A percentile compares a stretch with the other conserved stretches of the same genome.
Evolutionary conservation across 2,329 filamentous ascomycete species (phyloP).

Genomic region (Geosmithia putterillii): DNA sequence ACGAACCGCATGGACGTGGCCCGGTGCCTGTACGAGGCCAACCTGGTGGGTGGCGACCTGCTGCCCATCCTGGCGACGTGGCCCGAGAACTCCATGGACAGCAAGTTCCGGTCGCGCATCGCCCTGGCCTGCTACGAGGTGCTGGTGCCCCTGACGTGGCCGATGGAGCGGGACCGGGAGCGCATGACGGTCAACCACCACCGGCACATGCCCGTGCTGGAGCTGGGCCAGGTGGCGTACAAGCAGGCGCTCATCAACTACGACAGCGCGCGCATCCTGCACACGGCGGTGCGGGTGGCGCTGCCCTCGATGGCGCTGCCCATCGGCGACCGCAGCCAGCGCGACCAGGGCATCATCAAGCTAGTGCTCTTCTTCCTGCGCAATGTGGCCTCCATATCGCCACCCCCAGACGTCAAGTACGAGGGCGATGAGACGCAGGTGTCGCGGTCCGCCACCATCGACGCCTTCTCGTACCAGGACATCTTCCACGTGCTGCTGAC

Average conservation of each 20-base stretch:
- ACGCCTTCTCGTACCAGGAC: constrained; percentile 82
- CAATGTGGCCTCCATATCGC: constrained; percentile 76
- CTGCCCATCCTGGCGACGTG: constrained; percentile 79
- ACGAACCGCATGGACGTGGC: constrained; percentile 90
- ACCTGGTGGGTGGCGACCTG: constrained; percentile 81
- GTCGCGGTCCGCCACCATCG: constrained; percentile 76
- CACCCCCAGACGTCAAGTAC: constrained; percentile 57
- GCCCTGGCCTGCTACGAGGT: constrained; percentile 82
- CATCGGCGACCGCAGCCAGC: constrained; percentile 58
- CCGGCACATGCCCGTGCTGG: constrained; percentile 78
- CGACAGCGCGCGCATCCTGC: constrained; percentile 63
- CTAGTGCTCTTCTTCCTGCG: constrained; percentile 79
- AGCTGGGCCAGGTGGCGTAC: constrained; percentile 78
- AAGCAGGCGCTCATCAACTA: constrained; percentile 82
- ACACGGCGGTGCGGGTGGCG: constrained; percentile 68
- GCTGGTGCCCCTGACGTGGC: constrained; percentile 88
- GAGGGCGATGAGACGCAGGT: constrained; percentile 87
- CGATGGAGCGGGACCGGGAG: constrained; percentile 65
- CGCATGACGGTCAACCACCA: constrained; percentile 89
- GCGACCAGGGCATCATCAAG: constrained; percentile 88
- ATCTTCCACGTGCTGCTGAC: constrained; percentile 78
- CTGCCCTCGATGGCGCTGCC: constrained; percentile 76
- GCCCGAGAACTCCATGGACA: constrained; percentile 60
- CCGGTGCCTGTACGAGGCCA: constrained; percentile 81
- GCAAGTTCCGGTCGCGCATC: constrained; percentile 64